phyloP scores from a whole-genome alignment of 2,329 filamentous ascomycete species.

The Fusarium mundagurra region DNA sequence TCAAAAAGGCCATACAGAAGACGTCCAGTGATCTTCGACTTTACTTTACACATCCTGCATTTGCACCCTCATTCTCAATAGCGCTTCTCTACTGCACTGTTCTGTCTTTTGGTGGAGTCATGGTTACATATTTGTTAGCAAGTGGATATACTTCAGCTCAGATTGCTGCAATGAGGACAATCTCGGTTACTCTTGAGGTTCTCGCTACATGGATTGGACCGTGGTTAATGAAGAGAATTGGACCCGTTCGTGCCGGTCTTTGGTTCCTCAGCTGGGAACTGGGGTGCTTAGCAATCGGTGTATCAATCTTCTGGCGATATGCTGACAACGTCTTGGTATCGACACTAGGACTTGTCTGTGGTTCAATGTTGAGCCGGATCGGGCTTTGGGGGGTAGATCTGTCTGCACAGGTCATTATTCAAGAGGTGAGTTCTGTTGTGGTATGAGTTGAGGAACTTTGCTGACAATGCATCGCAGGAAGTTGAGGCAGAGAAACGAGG shows the following conservation, averaged over 20 bases:
- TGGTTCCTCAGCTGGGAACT: constrained; percentile 78
- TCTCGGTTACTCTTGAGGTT: constrained; percentile 66
- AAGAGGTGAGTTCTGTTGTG: constrained; percentile 58
- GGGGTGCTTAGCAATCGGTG: constrained; percentile 59
- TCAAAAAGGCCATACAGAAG: constrained; percentile 20
- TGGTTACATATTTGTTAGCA: constrained; percentile 71
- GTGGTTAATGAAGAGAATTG: constrained; percentile 62
- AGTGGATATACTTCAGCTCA: constrained; percentile 61
- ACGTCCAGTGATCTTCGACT: constrained; percentile 38
- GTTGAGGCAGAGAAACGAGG: constrained; percentile 68
- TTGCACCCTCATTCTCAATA: constrained; percentile 68
- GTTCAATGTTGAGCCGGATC: constrained; percentile 65
- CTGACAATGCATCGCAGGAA: constrained; percentile 51
- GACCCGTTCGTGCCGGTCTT: constrained; percentile 71
- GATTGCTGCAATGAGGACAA: constrained; percentile 63
- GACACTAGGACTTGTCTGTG: constrained; percentile 59
- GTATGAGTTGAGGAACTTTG: neutral
- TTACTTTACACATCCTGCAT: constrained; percentile 65
- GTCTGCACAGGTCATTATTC: constrained; percentile 67
- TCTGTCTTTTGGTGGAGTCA: constrained; percentile 67
- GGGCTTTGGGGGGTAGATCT: constrained; percentile 72
- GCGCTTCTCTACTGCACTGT: constrained; percentile 71
- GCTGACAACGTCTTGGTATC: constrained; percentile 47
- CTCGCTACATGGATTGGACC: constrained; percentile 70
- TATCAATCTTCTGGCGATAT: constrained; percentile 53